phyloP scores from a whole-genome alignment of 768 basidiomycete genomes.

The Phanerochaete sordida region DNA sequence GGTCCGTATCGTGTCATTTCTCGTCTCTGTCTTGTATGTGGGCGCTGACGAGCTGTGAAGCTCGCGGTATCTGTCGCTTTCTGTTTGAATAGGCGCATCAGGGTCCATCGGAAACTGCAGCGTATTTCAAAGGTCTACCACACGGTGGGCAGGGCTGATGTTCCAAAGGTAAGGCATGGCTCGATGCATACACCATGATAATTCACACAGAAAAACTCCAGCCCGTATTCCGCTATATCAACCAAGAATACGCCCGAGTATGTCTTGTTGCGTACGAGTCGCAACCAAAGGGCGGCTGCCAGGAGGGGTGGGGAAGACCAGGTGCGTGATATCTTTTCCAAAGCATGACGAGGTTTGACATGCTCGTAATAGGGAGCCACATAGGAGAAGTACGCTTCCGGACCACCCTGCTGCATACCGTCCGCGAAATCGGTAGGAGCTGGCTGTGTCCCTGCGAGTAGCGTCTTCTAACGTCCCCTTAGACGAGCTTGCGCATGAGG shows the following conservation, averaged over 20 bases:
- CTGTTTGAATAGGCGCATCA: conserved; percentile 66
- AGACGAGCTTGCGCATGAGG: conserved; percentile 68
- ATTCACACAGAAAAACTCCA: conserved; percentile 23
- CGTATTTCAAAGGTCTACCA: conserved; percentile 62
- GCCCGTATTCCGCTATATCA: conserved; percentile 64
- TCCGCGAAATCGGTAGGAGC: conserved; percentile 61
- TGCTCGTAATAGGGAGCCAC: conserved; percentile 42
- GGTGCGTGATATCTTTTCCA: conserved; percentile 35
- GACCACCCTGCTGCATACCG: conserved; percentile 65
- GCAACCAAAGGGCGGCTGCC: conserved; percentile 59
- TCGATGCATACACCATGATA: neutral
- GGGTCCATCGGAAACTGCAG: conserved; percentile 60
- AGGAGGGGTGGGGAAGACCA: conserved; percentile 75
- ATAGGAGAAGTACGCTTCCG: conserved; percentile 62
- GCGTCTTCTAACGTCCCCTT: neutral
- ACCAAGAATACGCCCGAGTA: conserved; percentile 72
- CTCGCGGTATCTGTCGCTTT: conserved; percentile 54
- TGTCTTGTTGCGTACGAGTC: conserved; percentile 71
- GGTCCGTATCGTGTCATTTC: conserved; percentile 45
- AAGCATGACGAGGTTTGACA: neutral
- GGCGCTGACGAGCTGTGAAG: conserved; percentile 30
- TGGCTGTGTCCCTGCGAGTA: neutral
- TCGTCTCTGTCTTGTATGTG: neutral
- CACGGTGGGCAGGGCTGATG: conserved; percentile 48
- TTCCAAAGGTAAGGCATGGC: conserved; percentile 49